Conservation (phyloP, 768 basidiomycete genomes). For the Mycena sanguinolenta region DNA sequence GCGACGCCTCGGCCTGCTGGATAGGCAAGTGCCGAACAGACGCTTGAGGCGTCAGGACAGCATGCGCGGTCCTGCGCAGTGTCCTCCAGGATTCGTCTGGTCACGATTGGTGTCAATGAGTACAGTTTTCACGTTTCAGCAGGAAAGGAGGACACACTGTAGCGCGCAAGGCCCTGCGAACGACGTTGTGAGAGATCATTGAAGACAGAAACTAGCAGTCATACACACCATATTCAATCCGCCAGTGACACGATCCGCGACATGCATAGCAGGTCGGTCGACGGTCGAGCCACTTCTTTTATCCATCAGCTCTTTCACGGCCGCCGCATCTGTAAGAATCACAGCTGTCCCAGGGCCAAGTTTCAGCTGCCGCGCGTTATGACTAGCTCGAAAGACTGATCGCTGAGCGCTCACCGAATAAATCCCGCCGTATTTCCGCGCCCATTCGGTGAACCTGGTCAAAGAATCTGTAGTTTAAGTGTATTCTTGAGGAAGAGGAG, state of each 20-base stretch:
- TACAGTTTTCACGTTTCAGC: background rate
- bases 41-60: constrained; percentile 40
- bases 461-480: background rate
- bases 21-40: constrained; percentile 38
- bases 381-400: constrained; percentile 6
- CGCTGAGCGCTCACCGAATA: constrained; percentile 36
- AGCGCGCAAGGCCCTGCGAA: constrained; percentile 18
- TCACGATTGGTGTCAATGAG: background rate
- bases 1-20: constrained; percentile 39
- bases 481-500: too few species aligned
- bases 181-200: background rate
- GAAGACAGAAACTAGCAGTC: background rate
- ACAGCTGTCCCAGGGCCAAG: constrained; percentile 39
- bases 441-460: constrained; percentile 46
- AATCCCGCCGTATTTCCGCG: constrained; percentile 43
- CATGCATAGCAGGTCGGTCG: constrained; percentile 42
- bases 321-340: constrained; percentile 40
- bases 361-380: constrained; percentile 26
- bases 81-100: constrained; percentile 27
- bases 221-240: constrained; percentile 34
- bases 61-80: constrained; percentile 31
- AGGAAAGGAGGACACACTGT: constrained; percentile 21
- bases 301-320: constrained; percentile 46
- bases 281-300: constrained; percentile 39
- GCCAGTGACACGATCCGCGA: constrained; percentile 38